Conservation (phyloP, 345 rosid species). For the Sisymbrium irio region DNA sequence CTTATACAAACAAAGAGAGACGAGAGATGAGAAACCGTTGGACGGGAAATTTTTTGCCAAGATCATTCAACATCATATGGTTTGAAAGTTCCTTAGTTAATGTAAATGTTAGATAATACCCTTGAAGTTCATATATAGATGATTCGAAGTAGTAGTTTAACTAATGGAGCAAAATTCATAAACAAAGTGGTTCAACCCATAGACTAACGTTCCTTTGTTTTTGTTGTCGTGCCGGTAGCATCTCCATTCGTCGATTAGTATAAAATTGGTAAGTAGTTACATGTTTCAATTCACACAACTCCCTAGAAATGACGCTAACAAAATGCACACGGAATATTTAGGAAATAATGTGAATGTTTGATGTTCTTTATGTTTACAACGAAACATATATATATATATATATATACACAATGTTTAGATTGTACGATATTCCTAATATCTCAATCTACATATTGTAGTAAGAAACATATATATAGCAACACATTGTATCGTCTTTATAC, state of each 20-base stretch:
- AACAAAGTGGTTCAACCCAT: neutral
- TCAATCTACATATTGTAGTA: neutral
- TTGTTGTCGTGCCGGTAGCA: neutral
- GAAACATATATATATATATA: neutral
- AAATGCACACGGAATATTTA: neutral
- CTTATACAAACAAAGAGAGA: neutral
- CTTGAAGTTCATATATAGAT: neutral
- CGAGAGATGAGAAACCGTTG: neutral
- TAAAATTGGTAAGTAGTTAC: neutral
- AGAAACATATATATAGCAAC: neutral
- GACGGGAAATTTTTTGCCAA: neutral
- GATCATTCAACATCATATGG: neutral
- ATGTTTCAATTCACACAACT: neutral
- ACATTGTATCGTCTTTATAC: neutral
- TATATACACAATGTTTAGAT: neutral
- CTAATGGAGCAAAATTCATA: neutral
- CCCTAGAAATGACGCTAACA: neutral
- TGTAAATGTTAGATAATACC: neutral
- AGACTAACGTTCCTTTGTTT: neutral
- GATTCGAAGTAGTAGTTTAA: neutral
- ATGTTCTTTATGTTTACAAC: neutral
- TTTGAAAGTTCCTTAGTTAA: neutral
- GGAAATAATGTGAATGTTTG: neutral
- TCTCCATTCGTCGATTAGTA: neutral
- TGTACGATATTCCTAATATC: neutral